These are phyloP conservation scores for Venturia pyrina DNA, from an alignment of 2,329 filamentous ascomycete genomes.

Conservation along the genomic window DNA sequence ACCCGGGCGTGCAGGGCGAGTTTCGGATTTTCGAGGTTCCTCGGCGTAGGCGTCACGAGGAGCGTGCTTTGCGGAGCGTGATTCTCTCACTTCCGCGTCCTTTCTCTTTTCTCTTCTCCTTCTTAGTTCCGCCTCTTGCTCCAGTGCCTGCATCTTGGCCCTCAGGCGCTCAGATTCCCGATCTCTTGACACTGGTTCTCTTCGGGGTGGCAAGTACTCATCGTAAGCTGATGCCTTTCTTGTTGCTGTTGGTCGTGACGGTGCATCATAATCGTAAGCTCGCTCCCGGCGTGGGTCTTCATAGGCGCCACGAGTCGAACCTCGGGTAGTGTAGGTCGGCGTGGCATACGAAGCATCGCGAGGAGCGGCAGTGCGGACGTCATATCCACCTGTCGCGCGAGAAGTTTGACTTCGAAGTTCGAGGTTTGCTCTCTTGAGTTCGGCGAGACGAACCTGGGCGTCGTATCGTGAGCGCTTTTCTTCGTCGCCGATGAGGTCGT, in stretches of 20 bases:
- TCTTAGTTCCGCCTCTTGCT: slow-evolving; percentile 2
- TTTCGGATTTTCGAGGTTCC: neutral
- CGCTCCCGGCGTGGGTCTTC: neutral
- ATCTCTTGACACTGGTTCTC: slow-evolving; percentile 8
- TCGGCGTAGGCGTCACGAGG: neutral
- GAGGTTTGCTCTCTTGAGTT: slow-evolving; percentile 47
- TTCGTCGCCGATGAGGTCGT: slow-evolving; percentile 79
- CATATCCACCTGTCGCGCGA: neutral
- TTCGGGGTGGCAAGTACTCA: neutral
- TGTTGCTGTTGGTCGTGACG: neutral
- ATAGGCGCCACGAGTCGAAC: neutral
- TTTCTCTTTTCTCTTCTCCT: neutral
- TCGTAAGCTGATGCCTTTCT: slow-evolving; percentile 5
- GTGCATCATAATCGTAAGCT: slow-evolving; percentile 6
- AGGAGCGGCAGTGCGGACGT: slow-evolving; percentile 10
- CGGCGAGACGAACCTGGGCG: slow-evolving; percentile 57
- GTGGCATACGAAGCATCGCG: slow-evolving; percentile 4
- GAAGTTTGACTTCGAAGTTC: neutral
- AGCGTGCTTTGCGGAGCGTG: slow-evolving; percentile 1
- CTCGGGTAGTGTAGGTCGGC: neutral
- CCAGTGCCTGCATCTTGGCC: neutral
- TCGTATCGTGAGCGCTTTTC: slow-evolving; percentile 66
- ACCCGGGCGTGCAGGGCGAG: neutral
- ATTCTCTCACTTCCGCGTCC: slow-evolving; percentile 8
- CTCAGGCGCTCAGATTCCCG: neutral